Base-by-base conservation (phyloP, 2,329 filamentous ascomycete species). In the Clonostachys byssicola region DNA sequence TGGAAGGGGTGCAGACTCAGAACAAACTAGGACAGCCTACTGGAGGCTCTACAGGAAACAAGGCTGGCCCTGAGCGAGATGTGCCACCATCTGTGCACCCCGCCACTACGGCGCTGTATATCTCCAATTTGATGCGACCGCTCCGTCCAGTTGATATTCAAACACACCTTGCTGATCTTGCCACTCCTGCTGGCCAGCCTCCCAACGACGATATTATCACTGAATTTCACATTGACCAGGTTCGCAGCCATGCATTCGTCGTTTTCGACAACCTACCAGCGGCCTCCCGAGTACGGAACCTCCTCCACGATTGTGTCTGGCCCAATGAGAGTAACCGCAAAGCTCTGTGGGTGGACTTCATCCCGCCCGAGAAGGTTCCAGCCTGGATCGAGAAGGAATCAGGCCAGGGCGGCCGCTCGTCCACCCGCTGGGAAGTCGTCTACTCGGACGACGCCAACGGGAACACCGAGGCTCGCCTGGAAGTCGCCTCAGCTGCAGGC, bases 61-160 rank as follows among this genome's bases (percentile, higher is more conserved):
- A 30, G 23, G 23, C 23, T 30, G 36, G 36, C 14, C 6, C 7
- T n/a, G 41, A 42, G 10, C 12, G 18, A 12, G 30, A 20, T n/a
- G 46, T 42, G 10, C 34, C 66, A 20, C 83, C 85, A 7, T 77
- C 88, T 0, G 67, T 85, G 35, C 88, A 94, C 63, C 78, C 81
- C 18, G 83, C 86, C 6, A 92, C 91, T 4, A 69, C 81, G 34
- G 86, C 89, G 14, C 72, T 97, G 42, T 97, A 96, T 68, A 94
- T 97, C 56, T 85, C 86, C 63, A 86, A 96, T 58, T 81, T 97
- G 47, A 92, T 95, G 82, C 85, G 92, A 42, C 92, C 94, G 10
- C 74, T 97, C 18, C 86, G 89, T 49, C 78, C 83, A 1, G 70
- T 74, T 23, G 73, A 75, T 16, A 78, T 97, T 2, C 81, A 80